Conservation (phyloP, 1,284 basidiomycete genomes). For the Microbotryomycetes sp. region DNA sequence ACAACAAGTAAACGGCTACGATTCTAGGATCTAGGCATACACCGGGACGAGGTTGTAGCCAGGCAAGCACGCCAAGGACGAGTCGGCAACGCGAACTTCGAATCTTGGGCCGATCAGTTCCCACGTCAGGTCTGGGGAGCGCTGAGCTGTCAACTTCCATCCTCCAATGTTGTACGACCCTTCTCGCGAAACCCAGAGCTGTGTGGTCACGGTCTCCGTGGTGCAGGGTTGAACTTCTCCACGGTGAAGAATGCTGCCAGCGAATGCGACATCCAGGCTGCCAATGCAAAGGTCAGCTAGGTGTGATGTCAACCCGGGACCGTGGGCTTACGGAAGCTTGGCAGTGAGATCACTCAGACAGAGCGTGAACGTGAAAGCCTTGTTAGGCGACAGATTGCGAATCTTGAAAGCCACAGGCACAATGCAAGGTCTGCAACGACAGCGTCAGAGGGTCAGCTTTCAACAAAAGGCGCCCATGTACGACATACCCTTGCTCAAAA, state of each 20-base stretch:
- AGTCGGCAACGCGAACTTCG: background rate
- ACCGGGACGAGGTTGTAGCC: background rate
- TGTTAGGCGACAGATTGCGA: conserved; percentile 49
- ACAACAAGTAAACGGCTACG: background rate
- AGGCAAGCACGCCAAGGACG: background rate
- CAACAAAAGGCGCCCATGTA: background rate
- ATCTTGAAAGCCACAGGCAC: conserved; percentile 54
- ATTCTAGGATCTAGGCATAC: background rate
- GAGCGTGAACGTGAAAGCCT: conserved; percentile 11
- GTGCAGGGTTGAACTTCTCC: conserved; percentile 6
- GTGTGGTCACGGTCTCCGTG: background rate
- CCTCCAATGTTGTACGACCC: conserved; percentile 1
- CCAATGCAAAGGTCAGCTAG: background rate
- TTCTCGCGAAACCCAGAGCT: conserved; percentile 8
- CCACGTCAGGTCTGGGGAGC: background rate
- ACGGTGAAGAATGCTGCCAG: conserved; percentile 5
- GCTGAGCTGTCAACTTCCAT: background rate
- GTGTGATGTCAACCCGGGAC: background rate
- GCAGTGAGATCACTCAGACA: background rate
- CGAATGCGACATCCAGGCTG: background rate
- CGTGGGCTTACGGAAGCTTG: background rate
- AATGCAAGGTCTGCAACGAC: conserved; percentile 49
- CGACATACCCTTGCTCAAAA: conserved; percentile 55
- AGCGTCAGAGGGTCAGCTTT: background rate
- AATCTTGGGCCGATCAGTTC: background rate